Percentiles rank a stretch among this genome's conserved stretches.
phyloP scores from a whole-genome alignment of 192 early-diverging fungal species.

The Backusella luteola region DNA sequence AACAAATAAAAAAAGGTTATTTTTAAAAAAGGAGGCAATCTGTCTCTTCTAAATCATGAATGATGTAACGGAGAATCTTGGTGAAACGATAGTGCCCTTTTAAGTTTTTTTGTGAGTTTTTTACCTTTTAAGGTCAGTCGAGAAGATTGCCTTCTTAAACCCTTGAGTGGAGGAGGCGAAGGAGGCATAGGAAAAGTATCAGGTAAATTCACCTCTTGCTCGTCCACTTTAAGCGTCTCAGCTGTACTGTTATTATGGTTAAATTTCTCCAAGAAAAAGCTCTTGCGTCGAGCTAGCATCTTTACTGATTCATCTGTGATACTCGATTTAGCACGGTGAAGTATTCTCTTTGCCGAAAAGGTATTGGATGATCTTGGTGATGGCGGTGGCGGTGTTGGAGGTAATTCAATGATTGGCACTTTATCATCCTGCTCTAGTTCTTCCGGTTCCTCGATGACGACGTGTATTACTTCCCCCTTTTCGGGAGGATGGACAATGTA shows the following conservation, averaged over 20 bases:
- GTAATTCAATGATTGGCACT: not conserved
- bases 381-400: not conserved
- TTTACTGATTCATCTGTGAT: conserved; percentile 7
- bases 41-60: not conserved
- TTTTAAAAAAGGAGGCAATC: not conserved
- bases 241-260: not conserved
- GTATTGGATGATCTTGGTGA: not conserved
- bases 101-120: not conserved
- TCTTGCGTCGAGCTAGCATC: not conserved
- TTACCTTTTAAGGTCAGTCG: conserved; percentile 3
- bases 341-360: conserved; percentile 1
- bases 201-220: not conserved
- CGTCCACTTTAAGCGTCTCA: not conserved
- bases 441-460: not conserved
- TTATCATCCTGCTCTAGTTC: not conserved
- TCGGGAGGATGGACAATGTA: conserved; percentile 2
- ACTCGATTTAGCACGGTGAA: conserved; percentile 11
- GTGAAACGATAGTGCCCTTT: conserved; percentile 3
- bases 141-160: conserved; percentile 16
- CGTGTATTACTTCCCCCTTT: not conserved
- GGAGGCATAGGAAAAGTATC: not conserved
- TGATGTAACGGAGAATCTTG: conserved; percentile 3
- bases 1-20: conserved; percentile 3
- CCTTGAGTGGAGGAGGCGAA: not conserved
- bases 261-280: conserved; percentile 1